phyloP scores from a whole-genome alignment of 352 stramenopile species.

The Phytophthora ohioensis region DNA sequence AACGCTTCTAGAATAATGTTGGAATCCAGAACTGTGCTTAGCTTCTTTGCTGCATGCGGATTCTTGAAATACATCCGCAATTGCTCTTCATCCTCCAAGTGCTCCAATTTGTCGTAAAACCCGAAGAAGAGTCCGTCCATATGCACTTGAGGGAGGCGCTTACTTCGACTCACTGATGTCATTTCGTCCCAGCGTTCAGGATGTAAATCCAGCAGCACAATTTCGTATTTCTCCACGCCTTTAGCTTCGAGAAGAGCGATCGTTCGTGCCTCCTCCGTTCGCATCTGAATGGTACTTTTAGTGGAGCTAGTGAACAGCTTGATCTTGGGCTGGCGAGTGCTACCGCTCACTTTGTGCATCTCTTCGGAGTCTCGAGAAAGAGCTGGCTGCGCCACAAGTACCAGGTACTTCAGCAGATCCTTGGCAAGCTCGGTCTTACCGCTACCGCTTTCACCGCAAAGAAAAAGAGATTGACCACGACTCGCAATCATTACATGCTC shows the following conservation, averaged over 20 bases:
- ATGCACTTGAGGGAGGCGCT: slow-evolving; percentile 77
- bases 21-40: slow-evolving; percentile 68
- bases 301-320: slow-evolving; percentile 85
- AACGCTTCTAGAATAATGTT: slow-evolving; percentile 86
- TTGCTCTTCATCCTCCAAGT: slow-evolving; percentile 82
- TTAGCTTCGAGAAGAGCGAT: slow-evolving; percentile 83
- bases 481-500: slow-evolving; percentile 1
- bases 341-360: not conserved
- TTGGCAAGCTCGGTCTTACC: slow-evolving; percentile 85
- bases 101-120: slow-evolving; percentile 84
- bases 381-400: slow-evolving; percentile 60
- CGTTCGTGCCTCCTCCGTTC: slow-evolving; percentile 73
- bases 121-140: slow-evolving; percentile 78
- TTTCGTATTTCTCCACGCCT: slow-evolving; percentile 68
- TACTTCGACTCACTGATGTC: slow-evolving; percentile 71
- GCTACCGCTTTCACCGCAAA: slow-evolving; percentile 76
- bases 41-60: slow-evolving; percentile 62
- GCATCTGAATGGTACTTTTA: slow-evolving; percentile 87
- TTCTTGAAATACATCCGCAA: slow-evolving; percentile 85
- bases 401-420: slow-evolving; percentile 82
- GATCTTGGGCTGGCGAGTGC: slow-evolving; percentile 41
- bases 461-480: slow-evolving; percentile 45
- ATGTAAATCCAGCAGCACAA: slow-evolving; percentile 74
- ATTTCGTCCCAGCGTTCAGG: slow-evolving; percentile 77
- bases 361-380: slow-evolving; percentile 15